phyloP scores from a whole-genome alignment of 2,329 filamentous ascomycete genomes.

The Helicocarpus griseus region DNA sequence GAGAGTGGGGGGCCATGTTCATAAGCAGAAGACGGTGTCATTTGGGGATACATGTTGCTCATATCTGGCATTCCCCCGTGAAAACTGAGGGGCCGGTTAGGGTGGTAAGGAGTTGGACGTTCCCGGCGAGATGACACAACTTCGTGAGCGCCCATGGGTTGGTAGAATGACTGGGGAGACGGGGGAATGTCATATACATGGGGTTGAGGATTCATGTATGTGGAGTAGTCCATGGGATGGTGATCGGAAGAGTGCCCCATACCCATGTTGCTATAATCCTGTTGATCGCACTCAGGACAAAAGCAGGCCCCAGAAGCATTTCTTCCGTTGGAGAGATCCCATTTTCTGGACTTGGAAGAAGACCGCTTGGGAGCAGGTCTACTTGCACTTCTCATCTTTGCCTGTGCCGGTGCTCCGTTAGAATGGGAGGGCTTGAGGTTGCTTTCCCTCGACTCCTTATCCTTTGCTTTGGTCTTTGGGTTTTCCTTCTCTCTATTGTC shows the following conservation, averaged over 20 bases:
- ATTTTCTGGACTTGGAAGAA: constrained; percentile 25
- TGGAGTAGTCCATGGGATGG: constrained; percentile 21
- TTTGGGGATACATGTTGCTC: constrained; percentile 18
- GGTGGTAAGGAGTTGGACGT: constrained; percentile 29
- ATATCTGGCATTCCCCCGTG: constrained; percentile 25
- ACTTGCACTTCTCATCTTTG: constrained; percentile 22
- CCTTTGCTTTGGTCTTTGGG: constrained; percentile 8
- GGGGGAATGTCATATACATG: constrained; percentile 18
- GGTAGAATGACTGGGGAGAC: constrained; percentile 22
- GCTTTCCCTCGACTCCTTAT: constrained; percentile 15
- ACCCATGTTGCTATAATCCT: constrained; percentile 9
- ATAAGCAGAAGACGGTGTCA: constrained; percentile 16
- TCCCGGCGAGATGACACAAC: constrained; percentile 15
- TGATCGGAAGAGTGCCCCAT: constrained; percentile 20
- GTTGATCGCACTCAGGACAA: constrained; percentile 31
- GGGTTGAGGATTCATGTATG: constrained; percentile 13
- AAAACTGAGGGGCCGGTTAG: constrained; percentile 29
- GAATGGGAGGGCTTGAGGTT: constrained; percentile 18
- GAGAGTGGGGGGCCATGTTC: constrained; percentile 30
- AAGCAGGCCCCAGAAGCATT: constrained; percentile 25
- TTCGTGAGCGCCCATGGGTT: constrained; percentile 21
- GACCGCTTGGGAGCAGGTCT: constrained; percentile 23
- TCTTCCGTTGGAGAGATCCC: constrained; percentile 17
- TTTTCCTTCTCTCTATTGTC: constrained; percentile 23
- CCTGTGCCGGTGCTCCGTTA: constrained; percentile 26